Conservation (phyloP, 2,329 filamentous ascomycete species). For the Massarina eburnea region DNA sequence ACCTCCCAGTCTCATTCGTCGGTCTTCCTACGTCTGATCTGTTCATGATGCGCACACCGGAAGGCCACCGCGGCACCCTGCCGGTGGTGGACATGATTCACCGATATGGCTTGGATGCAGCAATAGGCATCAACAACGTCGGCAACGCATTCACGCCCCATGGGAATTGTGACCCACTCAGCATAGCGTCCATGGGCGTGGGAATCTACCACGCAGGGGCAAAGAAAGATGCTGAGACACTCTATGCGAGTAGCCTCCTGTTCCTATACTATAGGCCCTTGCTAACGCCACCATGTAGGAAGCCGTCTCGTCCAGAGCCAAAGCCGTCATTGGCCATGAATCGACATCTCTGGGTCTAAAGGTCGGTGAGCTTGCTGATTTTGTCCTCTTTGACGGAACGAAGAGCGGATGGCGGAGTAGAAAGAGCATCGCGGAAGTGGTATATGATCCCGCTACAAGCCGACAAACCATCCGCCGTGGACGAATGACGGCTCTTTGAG, state of each 20-base stretch:
- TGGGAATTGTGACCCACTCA: conserved; percentile 66
- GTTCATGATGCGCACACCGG: conserved; percentile 66
- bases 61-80: conserved; percentile 60
- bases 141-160: conserved; percentile 75
- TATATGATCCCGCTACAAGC: conserved; percentile 46
- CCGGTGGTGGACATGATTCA: conserved; percentile 63
- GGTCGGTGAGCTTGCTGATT: conserved; percentile 44
- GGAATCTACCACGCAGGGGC: conserved; percentile 70
- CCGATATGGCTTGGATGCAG: conserved; percentile 59
- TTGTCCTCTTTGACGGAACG: conserved; percentile 46
- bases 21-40: conserved; percentile 71
- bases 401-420: conserved; percentile 45
- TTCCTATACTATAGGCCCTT: not conserved
- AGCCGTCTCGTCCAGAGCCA: conserved; percentile 51
- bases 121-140: conserved; percentile 70
- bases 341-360: conserved; percentile 31
- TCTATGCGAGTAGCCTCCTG: conserved; percentile 53
- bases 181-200: conserved; percentile 63
- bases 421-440: conserved; percentile 46
- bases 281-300: conserved; percentile 41
- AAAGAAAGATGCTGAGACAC: conserved; percentile 56
- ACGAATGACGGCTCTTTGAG: conserved; percentile 16
- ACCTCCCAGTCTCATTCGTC: conserved; percentile 65
- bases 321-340: conserved; percentile 44
- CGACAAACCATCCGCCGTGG: conserved; percentile 36